Conservation (phyloP, 2,329 filamentous ascomycete genomes). For the Fusarium nygamai region DNA sequence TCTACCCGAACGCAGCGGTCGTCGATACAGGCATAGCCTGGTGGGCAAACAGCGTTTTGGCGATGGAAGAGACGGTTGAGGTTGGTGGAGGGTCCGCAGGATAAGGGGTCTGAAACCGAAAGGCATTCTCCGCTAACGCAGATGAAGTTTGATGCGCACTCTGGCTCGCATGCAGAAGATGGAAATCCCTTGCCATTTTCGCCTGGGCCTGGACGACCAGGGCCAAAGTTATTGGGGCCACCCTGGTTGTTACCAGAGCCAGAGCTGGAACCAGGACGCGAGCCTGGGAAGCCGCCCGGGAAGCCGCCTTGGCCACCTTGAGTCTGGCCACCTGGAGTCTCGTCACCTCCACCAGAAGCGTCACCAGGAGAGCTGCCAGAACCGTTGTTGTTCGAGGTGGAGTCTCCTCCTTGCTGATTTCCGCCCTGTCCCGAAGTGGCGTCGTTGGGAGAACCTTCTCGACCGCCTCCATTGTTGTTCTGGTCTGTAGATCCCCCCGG, state of each 20-base stretch:
- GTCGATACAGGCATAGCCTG: slow-evolving; percentile 20
- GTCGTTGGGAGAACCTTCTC: not conserved
- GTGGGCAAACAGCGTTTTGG: slow-evolving; percentile 3
- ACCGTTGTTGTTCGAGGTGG: not conserved
- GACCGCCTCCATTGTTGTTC: not conserved
- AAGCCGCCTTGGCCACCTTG: not conserved
- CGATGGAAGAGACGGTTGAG: slow-evolving; percentile 8
- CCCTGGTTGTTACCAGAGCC: not conserved
- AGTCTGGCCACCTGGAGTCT: not conserved
- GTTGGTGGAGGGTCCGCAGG: not conserved
- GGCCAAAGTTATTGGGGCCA: not conserved
- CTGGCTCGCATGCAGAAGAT: not conserved
- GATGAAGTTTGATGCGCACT: slow-evolving; percentile 1
- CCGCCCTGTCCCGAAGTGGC: not conserved
- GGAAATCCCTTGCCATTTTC: not conserved
- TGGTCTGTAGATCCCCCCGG: not conserved
- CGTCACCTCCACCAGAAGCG: not conserved
- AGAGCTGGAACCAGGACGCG: not conserved
- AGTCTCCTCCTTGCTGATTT: not conserved
- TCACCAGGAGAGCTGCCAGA: not conserved
- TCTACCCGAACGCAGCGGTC: slow-evolving; percentile 12
- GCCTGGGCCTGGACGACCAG: not conserved
- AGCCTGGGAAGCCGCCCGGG: not conserved
- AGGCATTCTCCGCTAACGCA: slow-evolving; percentile 16
- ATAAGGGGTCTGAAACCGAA: not conserved